Base-by-base conservation (phyloP, 352 stramenopile genomes). In the Globisporangium cylindrosporum region DNA sequence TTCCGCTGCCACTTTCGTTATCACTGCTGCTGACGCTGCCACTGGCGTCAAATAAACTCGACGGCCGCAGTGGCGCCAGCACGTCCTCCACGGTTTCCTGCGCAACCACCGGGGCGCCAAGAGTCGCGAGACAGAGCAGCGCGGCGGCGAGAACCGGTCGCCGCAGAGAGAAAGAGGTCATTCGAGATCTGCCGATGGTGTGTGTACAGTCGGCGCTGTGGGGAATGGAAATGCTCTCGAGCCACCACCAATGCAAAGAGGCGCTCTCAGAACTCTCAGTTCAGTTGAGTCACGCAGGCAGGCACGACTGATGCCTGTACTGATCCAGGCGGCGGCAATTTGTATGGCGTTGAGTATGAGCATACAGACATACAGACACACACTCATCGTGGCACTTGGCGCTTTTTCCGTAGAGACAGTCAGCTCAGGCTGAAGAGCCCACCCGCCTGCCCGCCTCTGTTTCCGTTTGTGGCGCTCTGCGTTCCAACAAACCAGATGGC, bases 141-240 rank as follows among this genome's bases (percentile, higher is more conserved):
- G 55, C 29, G 29, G 29, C 55, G 43, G 43, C 43, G 43, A 51
- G 29, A 61, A 24, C 29, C 29, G 20, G 27, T 43, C 55, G 55
- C 18, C 55, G 20, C 53, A 24, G 34, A 34, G 54, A 32, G 55
- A 24, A 61, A 22, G 29, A 48, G 29, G 55, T 46, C 55, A 61
- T 61, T 61, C 29, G 55, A 15, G 27, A 51, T 59, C 53, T 59
- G 53, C 53, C 14, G 53, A 22, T 15, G 12, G 18, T 20, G 29
- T 32, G 20, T 48, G 55, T 61, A 61, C 55, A 61, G 55, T n/a
- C 55, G 10, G 29, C 55, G 29, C 55, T 61, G 55, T 61, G 55
- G 20, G 34, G n/a, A 36, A 32, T 41, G n/a, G 27, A 27, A 59
- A 59, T 59, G 54, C 54, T 32, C 18, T 51, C 8, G 18, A 51